A percentile compares a stretch with the other conserved stretches of the same genome.
Evolutionary conservation across 202 grass and related monocot species (phyloP).

Genomic region (Miscanthus sacchariflorus): DNA sequence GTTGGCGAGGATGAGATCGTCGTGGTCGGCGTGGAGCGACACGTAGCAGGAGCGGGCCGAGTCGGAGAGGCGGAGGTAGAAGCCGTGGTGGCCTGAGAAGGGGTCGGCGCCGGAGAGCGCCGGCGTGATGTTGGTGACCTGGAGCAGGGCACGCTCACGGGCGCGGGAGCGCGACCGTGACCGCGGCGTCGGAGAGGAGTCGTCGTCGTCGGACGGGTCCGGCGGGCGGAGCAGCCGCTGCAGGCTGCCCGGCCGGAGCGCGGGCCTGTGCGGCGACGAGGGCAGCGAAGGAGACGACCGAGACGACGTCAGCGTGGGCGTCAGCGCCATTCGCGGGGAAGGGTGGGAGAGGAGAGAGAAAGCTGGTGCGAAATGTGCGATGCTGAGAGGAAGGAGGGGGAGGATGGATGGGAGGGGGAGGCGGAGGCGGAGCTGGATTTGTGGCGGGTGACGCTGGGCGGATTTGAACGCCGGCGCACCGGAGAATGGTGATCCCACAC

Average conservation of each 20-base stretch:
- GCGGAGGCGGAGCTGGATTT: slow-evolving; percentile 39
- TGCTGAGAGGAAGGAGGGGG: not conserved
- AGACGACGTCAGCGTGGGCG: slow-evolving; percentile 13
- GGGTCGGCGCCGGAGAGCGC: slow-evolving; percentile 73
- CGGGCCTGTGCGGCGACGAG: slow-evolving; percentile 53
- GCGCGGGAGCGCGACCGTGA: not conserved
- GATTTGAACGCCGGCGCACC: slow-evolving; percentile 45
- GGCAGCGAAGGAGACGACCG: slow-evolving; percentile 38
- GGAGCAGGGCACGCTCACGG: slow-evolving; percentile 53
- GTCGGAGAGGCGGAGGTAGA: slow-evolving; percentile 95
- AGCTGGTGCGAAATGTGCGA: not conserved
- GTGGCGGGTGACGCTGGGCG: slow-evolving; percentile 50
- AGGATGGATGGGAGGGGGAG: not conserved
- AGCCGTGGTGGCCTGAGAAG: slow-evolving; percentile 79
- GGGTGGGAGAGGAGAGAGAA: slow-evolving; percentile 24
- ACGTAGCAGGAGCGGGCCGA: slow-evolving; percentile 83
- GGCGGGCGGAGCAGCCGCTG: slow-evolving; percentile 65
- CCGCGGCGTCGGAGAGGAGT: slow-evolving; percentile 11
- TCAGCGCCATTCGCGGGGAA: slow-evolving; percentile 34
- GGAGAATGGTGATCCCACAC: too few species aligned
- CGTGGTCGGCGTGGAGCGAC: slow-evolving; percentile 75
- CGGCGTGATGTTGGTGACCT: slow-evolving; percentile 93
- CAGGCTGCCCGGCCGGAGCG: slow-evolving; percentile 68
- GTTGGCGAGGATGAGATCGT: slow-evolving; percentile 81
- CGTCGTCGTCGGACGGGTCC: slow-evolving; percentile 47